Conservation (phyloP, 1,139 yeast species). For the Kluyveromyces marxianus region DNA sequence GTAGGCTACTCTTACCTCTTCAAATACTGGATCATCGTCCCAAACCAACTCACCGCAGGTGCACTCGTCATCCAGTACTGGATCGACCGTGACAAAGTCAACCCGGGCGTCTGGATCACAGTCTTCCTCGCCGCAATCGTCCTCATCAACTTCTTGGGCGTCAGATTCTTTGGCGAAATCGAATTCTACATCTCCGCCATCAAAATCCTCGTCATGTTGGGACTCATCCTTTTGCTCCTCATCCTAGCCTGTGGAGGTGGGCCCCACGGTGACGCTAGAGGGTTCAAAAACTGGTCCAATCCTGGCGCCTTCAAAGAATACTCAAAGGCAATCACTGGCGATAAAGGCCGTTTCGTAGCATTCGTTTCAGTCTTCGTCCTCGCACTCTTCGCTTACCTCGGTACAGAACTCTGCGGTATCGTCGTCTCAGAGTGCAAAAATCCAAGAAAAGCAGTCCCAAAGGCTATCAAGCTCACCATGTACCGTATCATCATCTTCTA, state of each 20-base stretch:
- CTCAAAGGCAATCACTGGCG: conserved; percentile 35
- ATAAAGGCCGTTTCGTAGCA: conserved; percentile 52
- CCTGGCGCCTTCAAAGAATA: conserved; percentile 42
- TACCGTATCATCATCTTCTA: conserved; percentile 71
- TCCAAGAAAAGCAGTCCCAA: conserved; percentile 70
- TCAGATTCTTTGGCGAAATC: conserved; percentile 55
- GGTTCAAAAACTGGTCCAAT: conserved; percentile 41
- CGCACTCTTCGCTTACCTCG: conserved; percentile 70
- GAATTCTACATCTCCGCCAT: conserved; percentile 60
- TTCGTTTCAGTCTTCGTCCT: conserved; percentile 61
- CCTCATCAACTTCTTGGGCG: conserved; percentile 47
- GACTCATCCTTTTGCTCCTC: conserved; percentile 43
- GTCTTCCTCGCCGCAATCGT: conserved; percentile 40
- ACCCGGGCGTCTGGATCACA: conserved; percentile 49
- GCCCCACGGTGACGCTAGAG: conserved; percentile 47
- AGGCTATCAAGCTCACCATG: conserved; percentile 67
- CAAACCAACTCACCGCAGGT: conserved; percentile 46
- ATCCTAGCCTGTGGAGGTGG: conserved; percentile 53
- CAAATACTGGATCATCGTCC: conserved; percentile 58
- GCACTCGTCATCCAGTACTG: conserved; percentile 39
- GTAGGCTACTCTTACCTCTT: conserved; percentile 62
- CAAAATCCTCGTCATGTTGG: conserved; percentile 51
- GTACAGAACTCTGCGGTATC: conserved; percentile 69
- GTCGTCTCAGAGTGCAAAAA: conserved; percentile 73
- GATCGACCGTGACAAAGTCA: conserved; percentile 39